These are phyloP conservation scores for Dactylellina leptospora DNA, from an alignment of 2,329 filamentous ascomycete genomes.

Conservation along the genomic window DNA sequence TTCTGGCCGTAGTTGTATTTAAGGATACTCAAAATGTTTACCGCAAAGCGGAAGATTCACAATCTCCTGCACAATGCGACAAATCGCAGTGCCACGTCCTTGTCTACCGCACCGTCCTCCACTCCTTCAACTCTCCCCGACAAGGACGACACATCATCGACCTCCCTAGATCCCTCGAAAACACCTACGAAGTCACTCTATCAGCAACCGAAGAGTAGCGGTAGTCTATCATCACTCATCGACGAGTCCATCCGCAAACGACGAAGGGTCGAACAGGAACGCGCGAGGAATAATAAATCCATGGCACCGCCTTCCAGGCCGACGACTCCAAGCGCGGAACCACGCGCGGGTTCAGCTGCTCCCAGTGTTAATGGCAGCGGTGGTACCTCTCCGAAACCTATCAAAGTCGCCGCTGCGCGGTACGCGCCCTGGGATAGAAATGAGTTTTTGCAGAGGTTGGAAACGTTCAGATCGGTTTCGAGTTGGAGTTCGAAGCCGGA, in stretches of 20 bases:
- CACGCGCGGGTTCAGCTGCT: conserved; percentile 31
- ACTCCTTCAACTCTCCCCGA: neutral
- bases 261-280: conserved; percentile 25
- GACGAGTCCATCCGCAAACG: conserved; percentile 50
- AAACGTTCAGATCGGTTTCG: conserved; percentile 89
- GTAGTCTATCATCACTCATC: conserved; percentile 42
- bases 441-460: conserved; percentile 80
- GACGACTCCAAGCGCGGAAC: conserved; percentile 19
- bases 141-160: conserved; percentile 21
- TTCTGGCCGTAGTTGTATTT: neutral
- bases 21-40: conserved; percentile 28
- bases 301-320: conserved; percentile 23
- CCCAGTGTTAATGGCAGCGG: conserved; percentile 11
- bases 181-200: conserved; percentile 38
- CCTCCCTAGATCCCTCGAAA: conserved; percentile 18
- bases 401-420: conserved; percentile 63
- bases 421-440: conserved; percentile 88
- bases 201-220: conserved; percentile 31
- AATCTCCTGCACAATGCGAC: conserved; percentile 54
- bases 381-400: conserved; percentile 36
- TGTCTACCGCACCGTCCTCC: conserved; percentile 17
- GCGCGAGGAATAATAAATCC: conserved; percentile 26
- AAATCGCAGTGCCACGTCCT: conserved; percentile 19
- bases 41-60: conserved; percentile 52
- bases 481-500: conserved; percentile 94